Conservation (phyloP, 73 alveolate genomes). For the Uronychia binucleata region DNA sequence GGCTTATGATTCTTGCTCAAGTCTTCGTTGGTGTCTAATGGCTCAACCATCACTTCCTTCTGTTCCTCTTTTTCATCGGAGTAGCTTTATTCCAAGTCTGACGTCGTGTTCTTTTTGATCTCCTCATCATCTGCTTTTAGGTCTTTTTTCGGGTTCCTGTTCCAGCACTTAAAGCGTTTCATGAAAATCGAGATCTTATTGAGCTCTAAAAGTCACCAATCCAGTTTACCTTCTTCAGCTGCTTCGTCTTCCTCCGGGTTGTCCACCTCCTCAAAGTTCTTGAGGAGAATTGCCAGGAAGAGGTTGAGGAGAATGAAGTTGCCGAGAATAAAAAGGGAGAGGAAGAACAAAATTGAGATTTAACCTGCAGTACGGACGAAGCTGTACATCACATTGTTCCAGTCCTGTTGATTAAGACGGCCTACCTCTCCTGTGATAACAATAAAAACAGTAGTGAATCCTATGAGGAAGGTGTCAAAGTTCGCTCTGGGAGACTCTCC, state of each 20-base stretch:
- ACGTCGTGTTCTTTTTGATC: neutral
- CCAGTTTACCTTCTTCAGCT: neutral
- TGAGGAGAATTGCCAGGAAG: slow-evolving; percentile 59
- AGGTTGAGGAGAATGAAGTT: slow-evolving; percentile 55
- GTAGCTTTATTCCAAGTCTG: neutral
- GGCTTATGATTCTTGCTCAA: no score
- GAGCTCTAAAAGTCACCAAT: neutral
- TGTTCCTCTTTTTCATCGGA: neutral
- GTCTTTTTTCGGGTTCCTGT: neutral
- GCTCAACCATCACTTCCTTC: neutral
- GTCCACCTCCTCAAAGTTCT: slow-evolving; percentile 31
- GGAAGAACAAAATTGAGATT: slow-evolving; percentile 45
- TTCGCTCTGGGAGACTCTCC: slow-evolving; percentile 49
- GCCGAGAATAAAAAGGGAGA: slow-evolving; percentile 46
- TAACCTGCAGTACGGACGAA: slow-evolving; percentile 31
- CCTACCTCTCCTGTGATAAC: slow-evolving; percentile 48
- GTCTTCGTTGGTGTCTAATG: neutral
- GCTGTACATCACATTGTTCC: slow-evolving; percentile 54
- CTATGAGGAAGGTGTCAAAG: slow-evolving; percentile 43
- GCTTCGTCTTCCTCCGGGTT: neutral
- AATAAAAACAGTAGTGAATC: slow-evolving; percentile 46
- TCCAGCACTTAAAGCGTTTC: neutral
- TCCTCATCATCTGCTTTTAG: neutral
- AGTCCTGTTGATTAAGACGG: slow-evolving; percentile 12
- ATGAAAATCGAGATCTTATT: neutral